A percentile compares a stretch with the other conserved stretches of the same genome.
These are phyloP conservation scores for Lyophyllum semitale DNA, from an alignment of 768 basidiomycete species.

Conservation along the genomic window DNA sequence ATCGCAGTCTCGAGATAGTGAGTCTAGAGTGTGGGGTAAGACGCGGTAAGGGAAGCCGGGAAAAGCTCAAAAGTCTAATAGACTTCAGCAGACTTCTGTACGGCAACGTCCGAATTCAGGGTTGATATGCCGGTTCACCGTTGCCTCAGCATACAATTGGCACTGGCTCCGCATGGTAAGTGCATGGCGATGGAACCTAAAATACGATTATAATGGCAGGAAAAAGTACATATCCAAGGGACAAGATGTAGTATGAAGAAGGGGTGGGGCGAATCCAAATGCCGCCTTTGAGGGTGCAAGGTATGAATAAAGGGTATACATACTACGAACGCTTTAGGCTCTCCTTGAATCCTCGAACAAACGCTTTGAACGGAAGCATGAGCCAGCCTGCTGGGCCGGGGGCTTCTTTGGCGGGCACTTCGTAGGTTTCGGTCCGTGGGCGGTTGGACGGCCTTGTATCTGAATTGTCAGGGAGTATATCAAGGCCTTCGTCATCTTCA, in stretches of 20 bases:
- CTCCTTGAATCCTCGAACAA: conserved; percentile 69
- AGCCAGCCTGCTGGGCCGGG: conserved; percentile 61
- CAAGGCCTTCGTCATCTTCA: conserved; percentile 39
- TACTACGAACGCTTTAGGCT: conserved; percentile 36
- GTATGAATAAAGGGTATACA: conserved; percentile 7
- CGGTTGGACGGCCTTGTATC: conserved; percentile 52
- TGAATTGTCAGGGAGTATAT: conserved; percentile 21
- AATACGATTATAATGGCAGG: conserved; percentile 9
- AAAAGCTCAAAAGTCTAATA: conserved; percentile 10
- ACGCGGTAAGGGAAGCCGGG: not conserved
- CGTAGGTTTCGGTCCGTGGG: conserved; percentile 49
- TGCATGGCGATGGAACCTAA: conserved; percentile 8
- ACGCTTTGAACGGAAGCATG: conserved; percentile 61
- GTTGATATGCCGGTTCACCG: not conserved
- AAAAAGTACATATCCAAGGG: conserved; percentile 4
- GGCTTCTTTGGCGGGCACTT: conserved; percentile 42
- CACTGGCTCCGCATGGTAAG: conserved; percentile 5
- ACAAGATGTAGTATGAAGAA: conserved; percentile 4
- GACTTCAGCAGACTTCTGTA: conserved; percentile 2
- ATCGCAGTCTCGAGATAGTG: not conserved
- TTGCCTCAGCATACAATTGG: not conserved
- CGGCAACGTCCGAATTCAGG: conserved; percentile 18
- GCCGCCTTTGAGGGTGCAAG: not conserved
- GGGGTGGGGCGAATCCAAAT: not conserved
- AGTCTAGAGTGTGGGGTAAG: not conserved